Evolutionary conservation across 257 asterid species (phyloP).

Genomic region (Rauvolfia tetraphylla): DNA sequence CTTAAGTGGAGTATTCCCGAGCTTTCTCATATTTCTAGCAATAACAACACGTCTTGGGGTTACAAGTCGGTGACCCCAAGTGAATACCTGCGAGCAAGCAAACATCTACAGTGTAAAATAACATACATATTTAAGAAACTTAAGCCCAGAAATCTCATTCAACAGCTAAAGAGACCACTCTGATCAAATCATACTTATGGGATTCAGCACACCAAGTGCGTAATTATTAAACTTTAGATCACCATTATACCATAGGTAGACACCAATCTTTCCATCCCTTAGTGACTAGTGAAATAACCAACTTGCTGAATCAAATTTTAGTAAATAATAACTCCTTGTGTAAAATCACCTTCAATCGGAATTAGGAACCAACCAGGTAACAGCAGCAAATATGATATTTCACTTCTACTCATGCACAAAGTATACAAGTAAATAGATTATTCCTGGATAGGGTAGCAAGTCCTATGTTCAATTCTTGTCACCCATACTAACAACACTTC

Average conservation of each 20-base stretch:
- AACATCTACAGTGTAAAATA: not conserved
- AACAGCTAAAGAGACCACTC: not conserved
- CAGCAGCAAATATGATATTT: not conserved
- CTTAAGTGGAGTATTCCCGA: slow-evolving; percentile 58
- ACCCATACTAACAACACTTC: not conserved
- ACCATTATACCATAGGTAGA: not conserved
- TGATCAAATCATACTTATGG: not conserved
- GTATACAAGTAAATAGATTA: not conserved
- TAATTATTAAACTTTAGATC: not conserved
- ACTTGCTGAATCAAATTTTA: not conserved
- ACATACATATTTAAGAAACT: not conserved
- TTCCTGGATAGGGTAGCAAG: not conserved
- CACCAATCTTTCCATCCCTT: not conserved
- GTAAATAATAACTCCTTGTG: not conserved
- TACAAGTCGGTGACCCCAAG: slow-evolving; percentile 99
- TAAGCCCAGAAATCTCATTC: not conserved
- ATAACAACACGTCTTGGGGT: slow-evolving; percentile 80
- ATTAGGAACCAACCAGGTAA: too few relatives aligned
- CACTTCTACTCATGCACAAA: not conserved
- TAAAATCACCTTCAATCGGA: not conserved
- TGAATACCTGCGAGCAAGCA: slow-evolving; percentile 64
- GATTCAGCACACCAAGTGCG: not conserved
- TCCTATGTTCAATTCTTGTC: not conserved
- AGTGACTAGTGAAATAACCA: not conserved
- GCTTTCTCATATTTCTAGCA: slow-evolving; percentile 59